Percentiles rank a stretch among this genome's conserved stretches.
These are phyloP conservation scores for Calycina herbarum DNA, from an alignment of 2,329 filamentous ascomycete genomes.

Conservation along the genomic window DNA sequence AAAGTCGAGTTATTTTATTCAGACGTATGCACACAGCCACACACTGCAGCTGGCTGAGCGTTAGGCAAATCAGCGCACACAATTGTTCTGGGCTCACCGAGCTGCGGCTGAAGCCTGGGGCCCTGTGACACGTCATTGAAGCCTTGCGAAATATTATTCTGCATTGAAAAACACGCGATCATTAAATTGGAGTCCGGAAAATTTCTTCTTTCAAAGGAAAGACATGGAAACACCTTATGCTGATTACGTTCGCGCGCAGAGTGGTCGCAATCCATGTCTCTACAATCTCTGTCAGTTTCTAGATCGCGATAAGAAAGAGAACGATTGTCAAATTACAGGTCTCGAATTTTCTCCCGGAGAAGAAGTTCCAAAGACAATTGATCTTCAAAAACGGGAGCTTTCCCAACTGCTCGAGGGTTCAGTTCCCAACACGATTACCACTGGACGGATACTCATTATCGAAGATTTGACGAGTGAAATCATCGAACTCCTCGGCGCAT, in stretches of 20 bases:
- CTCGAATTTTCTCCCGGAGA: not conserved
- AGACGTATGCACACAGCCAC: not conserved
- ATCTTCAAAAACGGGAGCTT: not conserved
- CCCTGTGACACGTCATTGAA: not conserved
- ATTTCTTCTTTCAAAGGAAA: not conserved
- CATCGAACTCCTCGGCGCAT: constrained; percentile 14
- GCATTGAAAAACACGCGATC: too few species aligned
- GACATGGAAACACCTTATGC: not conserved
- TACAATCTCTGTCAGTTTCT: constrained; percentile 4
- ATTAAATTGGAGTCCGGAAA: not conserved
- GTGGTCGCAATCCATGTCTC: constrained; percentile 5
- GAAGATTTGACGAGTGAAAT: constrained; percentile 14
- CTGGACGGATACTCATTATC: constrained; percentile 15
- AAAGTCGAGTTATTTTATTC: not conserved
- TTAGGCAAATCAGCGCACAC: not conserved
- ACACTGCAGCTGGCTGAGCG: not conserved
- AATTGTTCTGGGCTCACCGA: not conserved
- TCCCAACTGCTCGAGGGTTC: not conserved
- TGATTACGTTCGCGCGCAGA: not conserved
- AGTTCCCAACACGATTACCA: not conserved
- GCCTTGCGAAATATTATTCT: not conserved
- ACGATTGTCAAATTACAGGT: not conserved
- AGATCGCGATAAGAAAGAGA: not conserved
- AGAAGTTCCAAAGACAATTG: not conserved
- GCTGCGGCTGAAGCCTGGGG: not conserved